Base-by-base conservation (phyloP, 768 basidiomycete species). In the Pleurotus tuoliensis region DNA sequence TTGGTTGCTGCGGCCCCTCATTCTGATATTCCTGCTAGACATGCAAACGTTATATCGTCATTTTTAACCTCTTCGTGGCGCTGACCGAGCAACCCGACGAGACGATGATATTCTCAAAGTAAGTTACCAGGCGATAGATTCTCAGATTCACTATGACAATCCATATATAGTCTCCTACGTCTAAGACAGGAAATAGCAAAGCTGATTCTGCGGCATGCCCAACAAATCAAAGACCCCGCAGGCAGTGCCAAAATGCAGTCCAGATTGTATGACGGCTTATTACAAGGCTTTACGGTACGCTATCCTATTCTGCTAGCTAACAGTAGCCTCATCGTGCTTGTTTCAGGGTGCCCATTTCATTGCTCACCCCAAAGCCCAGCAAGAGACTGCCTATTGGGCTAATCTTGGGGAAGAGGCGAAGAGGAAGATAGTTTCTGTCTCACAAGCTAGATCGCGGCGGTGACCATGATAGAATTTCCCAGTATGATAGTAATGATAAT, bases 31-130 rank as follows among this genome's bases (percentile, higher is more conserved):
- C 22, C 30, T 37, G 25, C 20, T 37, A 81, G 89, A 82, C 94
- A 12, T 90, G 88, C 67, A 79, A 77, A 49, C 83, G 86, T 56
- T 99, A 98, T 69, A 78, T 87, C 12, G 75, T 75, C 13, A 67
- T 97, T 64, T 98, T 98, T 76, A 87, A 85, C 58, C 84, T 88
- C 2, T 84, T 94, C 60, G 84, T 95, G 18, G 81, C 83, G 25
- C 72, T 99, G 60, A 92, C 90, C 3, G 82, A 81, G 39, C 87
- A 90, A 58, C 87, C 85, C 41, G 93, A 97, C 62, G 95, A 97
- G 67, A 92, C 92, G 7, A 97, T 98, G 94, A 90, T 98, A 47
- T 97, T 97, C 65, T 84, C 89, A 20, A 94, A 94, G 96, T 96
- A 65, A 62, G 85, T 66, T 27, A 8, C 12, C 16, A 50, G 38